Evolutionary conservation across 164 flowering plant genomes (phyloP).

Genomic region (Hamamelis virginiana): DNA sequence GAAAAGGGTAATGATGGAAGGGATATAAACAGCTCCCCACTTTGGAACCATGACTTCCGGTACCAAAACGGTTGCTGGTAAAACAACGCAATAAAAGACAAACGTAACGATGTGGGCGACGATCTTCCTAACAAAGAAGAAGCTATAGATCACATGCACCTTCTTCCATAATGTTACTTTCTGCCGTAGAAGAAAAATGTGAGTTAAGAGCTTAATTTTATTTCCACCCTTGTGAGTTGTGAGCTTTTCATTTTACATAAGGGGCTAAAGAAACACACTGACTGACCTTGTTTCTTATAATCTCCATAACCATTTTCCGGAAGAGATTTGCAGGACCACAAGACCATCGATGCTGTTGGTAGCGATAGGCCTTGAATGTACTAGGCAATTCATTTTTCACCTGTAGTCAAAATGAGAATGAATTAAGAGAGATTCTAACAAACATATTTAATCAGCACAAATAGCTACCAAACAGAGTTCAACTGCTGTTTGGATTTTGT

Average conservation of each 20-base stretch:
- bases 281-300: conserved; percentile 46
- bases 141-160: conserved; percentile 50
- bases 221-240: neutral
- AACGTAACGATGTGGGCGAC: conserved; percentile 48
- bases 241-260: neutral
- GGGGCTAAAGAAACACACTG: neutral
- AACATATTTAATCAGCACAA: no score
- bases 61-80: conserved; percentile 57
- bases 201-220: neutral
- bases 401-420: conserved; percentile 18
- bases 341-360: conserved; percentile 69
- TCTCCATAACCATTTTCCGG: conserved; percentile 64
- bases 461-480: no score
- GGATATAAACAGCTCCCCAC: conserved; percentile 91
- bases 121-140: conserved; percentile 49
- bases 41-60: conserved; percentile 88
- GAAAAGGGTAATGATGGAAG: conserved; percentile 73
- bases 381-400: conserved; percentile 74
- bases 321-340: conserved; percentile 74
- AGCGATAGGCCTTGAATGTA: conserved; percentile 63
- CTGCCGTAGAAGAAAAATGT: conserved; percentile 22
- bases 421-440: no score
- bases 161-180: conserved; percentile 46
- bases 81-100: conserved; percentile 42
- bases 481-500: no score